Evolutionary conservation across 129 eudicot genomes (phyloP), one percentile per base, ranked within the genome.

Genomic region (Lonicera japonica): DNA sequence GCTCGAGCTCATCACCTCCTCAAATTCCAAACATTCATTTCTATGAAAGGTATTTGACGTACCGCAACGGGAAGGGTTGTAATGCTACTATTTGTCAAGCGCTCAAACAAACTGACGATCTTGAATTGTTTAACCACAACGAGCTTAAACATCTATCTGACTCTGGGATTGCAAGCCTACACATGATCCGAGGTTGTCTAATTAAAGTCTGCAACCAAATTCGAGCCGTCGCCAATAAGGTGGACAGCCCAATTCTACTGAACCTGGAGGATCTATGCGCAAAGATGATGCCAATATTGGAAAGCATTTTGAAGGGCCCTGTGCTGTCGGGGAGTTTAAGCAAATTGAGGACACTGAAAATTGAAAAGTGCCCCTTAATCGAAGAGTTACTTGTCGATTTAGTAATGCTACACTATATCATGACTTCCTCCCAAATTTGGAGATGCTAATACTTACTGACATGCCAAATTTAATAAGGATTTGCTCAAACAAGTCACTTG

Each of bases 121-220:
- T 71, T 63, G 69, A 62, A 55, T 41, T 71, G 68, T 63, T 63
- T 14, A 54, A 71, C 54, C 68, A 61, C 64, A 71, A 71, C 53
- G 59, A 56, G 5, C 48, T 63, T 25, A 61, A 62, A 56, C 64
- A 71, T 40, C 36, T 71, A 71, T 54, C 63, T 18, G 29, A 43
- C 23, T 52, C 54, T 61, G 59, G 50, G n/a, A 29, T 34, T 0
- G 57, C 17, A 71, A 63, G 12, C 75, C 54, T 63, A 63, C 51
- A 63, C 21, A 39, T 18, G 23, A 29, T 62, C 53, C 70, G 64
- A 20, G 58, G 40, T 63, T 63, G 69, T 43, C 53, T 71, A 17
- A 63, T 71, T 25, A 36, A 63, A 43, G 46, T 40, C 61, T 71
- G 75, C 64, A 22, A 54, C 13, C 48, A 24, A 43, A 63, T 63